These are phyloP conservation scores for Catenaria anguillulae DNA, from an alignment of 371 early-diverging fungal species.

Conservation along the genomic window DNA sequence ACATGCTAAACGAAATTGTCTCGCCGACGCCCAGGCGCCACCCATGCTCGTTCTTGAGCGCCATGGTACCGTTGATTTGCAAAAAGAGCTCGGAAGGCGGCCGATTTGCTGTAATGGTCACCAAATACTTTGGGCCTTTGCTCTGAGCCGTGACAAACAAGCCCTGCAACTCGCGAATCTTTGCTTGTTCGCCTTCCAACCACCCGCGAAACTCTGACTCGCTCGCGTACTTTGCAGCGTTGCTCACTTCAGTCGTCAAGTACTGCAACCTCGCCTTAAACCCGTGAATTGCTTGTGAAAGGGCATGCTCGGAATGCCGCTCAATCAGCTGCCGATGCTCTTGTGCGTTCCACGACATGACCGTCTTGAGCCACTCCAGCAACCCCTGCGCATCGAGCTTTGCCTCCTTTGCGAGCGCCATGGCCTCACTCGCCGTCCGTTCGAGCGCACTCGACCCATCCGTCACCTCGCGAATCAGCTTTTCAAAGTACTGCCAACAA, in stretches of 20 bases:
- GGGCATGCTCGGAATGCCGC: neutral
- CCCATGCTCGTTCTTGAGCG: neutral
- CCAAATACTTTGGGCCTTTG: neutral
- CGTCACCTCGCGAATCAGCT: neutral
- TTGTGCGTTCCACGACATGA: neutral
- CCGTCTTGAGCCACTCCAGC: neutral
- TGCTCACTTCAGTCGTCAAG: neutral
- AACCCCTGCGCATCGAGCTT: neutral
- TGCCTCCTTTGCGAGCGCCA: neutral
- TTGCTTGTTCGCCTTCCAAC: neutral
- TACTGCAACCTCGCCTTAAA: neutral
- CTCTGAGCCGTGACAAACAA: neutral
- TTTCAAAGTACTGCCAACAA: neutral
- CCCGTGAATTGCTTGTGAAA: neutral
- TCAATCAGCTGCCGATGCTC: neutral
- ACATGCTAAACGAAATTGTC: neutral
- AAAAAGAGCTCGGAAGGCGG: neutral
- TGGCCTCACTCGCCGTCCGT: neutral
- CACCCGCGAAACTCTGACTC: neutral
- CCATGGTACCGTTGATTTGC: neutral
- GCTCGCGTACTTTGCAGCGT: neutral
- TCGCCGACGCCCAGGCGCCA: neutral
- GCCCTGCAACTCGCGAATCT: neutral
- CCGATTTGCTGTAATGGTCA: neutral
- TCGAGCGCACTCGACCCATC: neutral